phyloP scores from a whole-genome alignment of 2,329 filamentous ascomycete genomes.

The Blumeria graminis region DNA sequence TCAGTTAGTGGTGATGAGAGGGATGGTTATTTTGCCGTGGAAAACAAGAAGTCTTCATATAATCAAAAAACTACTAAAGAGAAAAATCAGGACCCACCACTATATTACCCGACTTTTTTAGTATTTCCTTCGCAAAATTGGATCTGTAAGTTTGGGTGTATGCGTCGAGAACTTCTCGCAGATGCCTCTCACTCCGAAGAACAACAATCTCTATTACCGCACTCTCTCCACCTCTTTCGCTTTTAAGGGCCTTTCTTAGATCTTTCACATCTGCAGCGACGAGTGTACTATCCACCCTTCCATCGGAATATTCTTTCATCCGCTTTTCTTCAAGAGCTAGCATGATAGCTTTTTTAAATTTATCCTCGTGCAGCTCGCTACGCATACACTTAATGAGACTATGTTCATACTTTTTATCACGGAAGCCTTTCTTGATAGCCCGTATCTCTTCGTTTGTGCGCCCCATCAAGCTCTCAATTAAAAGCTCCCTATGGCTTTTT shows the following conservation, averaged over 20 bases:
- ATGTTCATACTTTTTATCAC: conserved; percentile 76
- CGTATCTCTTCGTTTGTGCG: conserved; percentile 69
- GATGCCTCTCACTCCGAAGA: conserved; percentile 53
- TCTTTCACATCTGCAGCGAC: conserved; percentile 49
- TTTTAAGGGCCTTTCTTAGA: conserved; percentile 41
- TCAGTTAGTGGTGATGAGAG: not conserved
- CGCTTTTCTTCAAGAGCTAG: conserved; percentile 59
- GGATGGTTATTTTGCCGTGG: not conserved
- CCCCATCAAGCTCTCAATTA: conserved; percentile 86
- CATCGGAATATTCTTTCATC: conserved; percentile 41
- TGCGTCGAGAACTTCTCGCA: conserved; percentile 51
- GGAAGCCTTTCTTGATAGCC: conserved; percentile 69
- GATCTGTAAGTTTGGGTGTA: conserved; percentile 51
- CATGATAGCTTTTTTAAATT: conserved; percentile 76
- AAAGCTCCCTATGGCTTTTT: conserved; percentile 58
- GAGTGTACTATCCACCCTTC: conserved; percentile 15
- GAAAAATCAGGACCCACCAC: conserved; percentile 40
- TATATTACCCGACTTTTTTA: conserved; percentile 73
- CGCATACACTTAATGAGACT: conserved; percentile 67
- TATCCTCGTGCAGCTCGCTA: conserved; percentile 80
- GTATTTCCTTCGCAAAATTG: conserved; percentile 73
- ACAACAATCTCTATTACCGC: conserved; percentile 73
- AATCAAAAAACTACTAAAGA: not conserved
- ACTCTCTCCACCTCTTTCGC: conserved; percentile 62
- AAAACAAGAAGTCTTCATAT: not conserved